Evolutionary conservation across 305 asterid species (phyloP).

Genomic region (Plantago lanceolata): DNA sequence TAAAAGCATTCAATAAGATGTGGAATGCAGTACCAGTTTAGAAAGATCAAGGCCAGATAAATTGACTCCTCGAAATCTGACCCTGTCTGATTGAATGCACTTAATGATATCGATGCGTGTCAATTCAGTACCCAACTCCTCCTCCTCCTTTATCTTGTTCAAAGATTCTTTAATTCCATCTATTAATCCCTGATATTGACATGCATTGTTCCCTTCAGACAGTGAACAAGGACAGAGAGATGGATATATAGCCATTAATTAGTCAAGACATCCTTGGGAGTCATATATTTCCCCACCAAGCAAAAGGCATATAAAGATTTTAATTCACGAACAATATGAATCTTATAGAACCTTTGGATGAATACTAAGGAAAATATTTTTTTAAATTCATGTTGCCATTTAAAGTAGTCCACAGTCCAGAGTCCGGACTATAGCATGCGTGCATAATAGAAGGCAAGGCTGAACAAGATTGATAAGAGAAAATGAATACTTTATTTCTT

Average conservation of each 20-base stretch:
- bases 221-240: no score
- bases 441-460: conserved; percentile 8
- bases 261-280: background rate
- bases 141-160: conserved; percentile 70
- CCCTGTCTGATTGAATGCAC: conserved; percentile 90
- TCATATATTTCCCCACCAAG: background rate
- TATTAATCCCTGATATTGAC: conserved; percentile 56
- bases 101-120: conserved; percentile 84
- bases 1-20: conserved; percentile 12
- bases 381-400: no score
- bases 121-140: conserved; percentile 72
- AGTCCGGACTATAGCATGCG: no score
- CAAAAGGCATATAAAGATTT: background rate
- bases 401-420: no score
- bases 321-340: background rate
- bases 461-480: conserved; percentile 3
- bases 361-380: background rate
- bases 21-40: conserved; percentile 55
- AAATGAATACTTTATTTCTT: conserved; percentile 14
- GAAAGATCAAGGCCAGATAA: conserved; percentile 93
- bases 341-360: background rate
- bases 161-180: conserved; percentile 56
- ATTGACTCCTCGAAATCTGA: conserved; percentile 88
- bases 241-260: conserved; percentile 8
- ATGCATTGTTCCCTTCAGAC: conserved; percentile 20